A percentile compares a stretch with the other conserved stretches of the same genome.
These are phyloP conservation scores for Barnettozyma botsteinii DNA, from an alignment of 805 yeast genomes.

Conservation along the genomic window DNA sequence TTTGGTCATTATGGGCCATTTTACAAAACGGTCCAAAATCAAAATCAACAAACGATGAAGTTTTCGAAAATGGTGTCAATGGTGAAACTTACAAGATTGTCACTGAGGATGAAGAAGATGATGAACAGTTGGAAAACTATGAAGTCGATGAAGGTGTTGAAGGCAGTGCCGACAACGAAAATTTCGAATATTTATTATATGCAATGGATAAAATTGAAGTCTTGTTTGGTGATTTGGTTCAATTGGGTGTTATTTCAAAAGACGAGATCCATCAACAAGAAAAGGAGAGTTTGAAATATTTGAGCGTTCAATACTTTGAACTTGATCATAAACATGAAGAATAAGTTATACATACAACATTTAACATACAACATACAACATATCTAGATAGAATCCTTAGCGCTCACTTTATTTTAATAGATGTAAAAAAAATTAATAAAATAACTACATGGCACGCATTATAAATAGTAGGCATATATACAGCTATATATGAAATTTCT, in stretches of 20 bases:
- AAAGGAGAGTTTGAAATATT: slow-evolving; percentile 29
- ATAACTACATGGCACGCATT: no score
- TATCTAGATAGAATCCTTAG: neutral
- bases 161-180: slow-evolving; percentile 41
- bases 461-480: neutral
- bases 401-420: neutral
- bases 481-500: neutral
- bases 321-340: slow-evolving; percentile 2
- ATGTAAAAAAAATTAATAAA: no score
- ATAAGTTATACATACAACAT: neutral
- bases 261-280: slow-evolving; percentile 28
- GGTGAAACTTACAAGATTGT: slow-evolving; percentile 42
- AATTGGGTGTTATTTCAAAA: slow-evolving; percentile 46
- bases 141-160: slow-evolving; percentile 27
- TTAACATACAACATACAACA: neutral
- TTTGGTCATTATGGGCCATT: slow-evolving; percentile 92
- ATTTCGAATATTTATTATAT: slow-evolving; percentile 74
- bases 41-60: slow-evolving; percentile 14
- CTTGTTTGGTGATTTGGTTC: slow-evolving; percentile 68
- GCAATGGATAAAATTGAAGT: slow-evolving; percentile 68
- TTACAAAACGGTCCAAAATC: slow-evolving; percentile 55
- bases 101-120: slow-evolving; percentile 21
- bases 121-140: slow-evolving; percentile 22
- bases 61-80: slow-evolving; percentile 47
- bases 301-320: slow-evolving; percentile 19